A percentile compares a stretch with the other conserved stretches of the same genome.
These are phyloP conservation scores for Diaporthe vexans DNA, from an alignment of 2,329 filamentous ascomycete species.

Conservation along the genomic window DNA sequence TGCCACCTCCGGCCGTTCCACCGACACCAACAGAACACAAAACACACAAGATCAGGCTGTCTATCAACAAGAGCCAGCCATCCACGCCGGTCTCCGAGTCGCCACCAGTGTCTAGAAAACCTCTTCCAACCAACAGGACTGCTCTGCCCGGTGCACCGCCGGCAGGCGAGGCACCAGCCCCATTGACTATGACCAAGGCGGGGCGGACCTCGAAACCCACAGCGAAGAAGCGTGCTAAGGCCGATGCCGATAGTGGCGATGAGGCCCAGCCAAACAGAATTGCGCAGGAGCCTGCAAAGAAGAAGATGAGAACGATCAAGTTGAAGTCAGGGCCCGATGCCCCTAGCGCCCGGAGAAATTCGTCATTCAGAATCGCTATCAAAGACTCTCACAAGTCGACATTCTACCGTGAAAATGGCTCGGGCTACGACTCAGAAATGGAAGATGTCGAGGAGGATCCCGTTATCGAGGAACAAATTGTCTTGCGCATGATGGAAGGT, in stretches of 20 bases:
- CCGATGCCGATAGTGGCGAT: constrained; percentile 66
- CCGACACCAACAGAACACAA: constrained; percentile 40
- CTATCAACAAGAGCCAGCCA: constrained; percentile 45
- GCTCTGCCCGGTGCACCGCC: constrained; percentile 51
- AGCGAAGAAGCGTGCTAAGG: constrained; percentile 72
- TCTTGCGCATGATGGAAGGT: constrained; percentile 89
- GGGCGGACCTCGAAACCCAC: constrained; percentile 72
- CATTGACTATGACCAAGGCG: constrained; percentile 67
- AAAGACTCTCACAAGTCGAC: constrained; percentile 62
- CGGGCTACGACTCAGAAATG: constrained; percentile 96
- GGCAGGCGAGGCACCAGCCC: constrained; percentile 44
- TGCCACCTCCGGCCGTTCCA: constrained; percentile 41
- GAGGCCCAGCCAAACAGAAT: constrained; percentile 54
- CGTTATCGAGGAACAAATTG: constrained; percentile 88
- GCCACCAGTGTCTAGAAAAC: constrained; percentile 36
- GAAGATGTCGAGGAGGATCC: constrained; percentile 92
- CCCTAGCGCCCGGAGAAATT: constrained; percentile 53
- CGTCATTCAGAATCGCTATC: constrained; percentile 33
- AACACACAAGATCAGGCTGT: constrained; percentile 48
- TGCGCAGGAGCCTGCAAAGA: constrained; percentile 51
- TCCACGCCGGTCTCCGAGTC: constrained; percentile 47
- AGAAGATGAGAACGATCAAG: constrained; percentile 54
- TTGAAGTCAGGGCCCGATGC: constrained; percentile 21
- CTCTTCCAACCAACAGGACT: constrained; percentile 44
- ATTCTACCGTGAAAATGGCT: constrained; percentile 76